Evolutionary conservation across 371 early-diverging fungal species (phyloP), one percentile per base, ranked within the genome.

Genomic region (Umbelopsis sp.): DNA sequence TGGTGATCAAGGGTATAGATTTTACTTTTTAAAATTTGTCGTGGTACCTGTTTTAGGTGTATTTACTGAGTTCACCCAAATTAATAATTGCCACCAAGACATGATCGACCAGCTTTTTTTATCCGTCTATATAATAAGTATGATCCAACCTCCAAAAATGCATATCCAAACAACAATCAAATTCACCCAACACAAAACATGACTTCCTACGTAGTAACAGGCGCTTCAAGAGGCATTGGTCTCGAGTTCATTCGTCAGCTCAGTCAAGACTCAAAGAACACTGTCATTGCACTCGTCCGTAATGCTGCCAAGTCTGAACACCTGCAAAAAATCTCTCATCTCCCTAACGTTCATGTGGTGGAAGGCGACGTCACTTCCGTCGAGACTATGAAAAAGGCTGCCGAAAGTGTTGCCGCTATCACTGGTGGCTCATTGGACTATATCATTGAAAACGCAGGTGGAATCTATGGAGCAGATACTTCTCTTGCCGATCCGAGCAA

Each of bases 211-310:
- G 10, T 71, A 32, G 22, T 71, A 18, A 71, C 71, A 12, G 71
- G 71, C 16, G 50, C 71, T 53, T 48, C 68, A 8, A 63, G 71
- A 25, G 71, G 71, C 24, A 63, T 71, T 52, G 71, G 71, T 16
- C 53, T 71, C 2, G 67, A 52, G 16, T 63, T 51, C 44, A 62
- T 71, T 22, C 57, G 38, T 24, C 65, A 64, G 18, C 44, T 71
- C 12, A 64, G 64, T 32, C 20, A 64, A 22, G 25, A 64, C 29
- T 14, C 44, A 4, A 24, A 44, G 10, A 64, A 64, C 64, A 44
- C 44, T 22, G 64, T 64, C 10, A 22, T 64, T 35, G 64, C 44
- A 6, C 38, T 64, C 8, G 64, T 64, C 20, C 14, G 64, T 3
- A 64, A 64, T 44, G 38, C 35, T 7, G 35, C 11, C 44, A 64